phyloP scores from a whole-genome alignment of 495 filamentous ascomycete species.

The Xylaria scruposa region DNA sequence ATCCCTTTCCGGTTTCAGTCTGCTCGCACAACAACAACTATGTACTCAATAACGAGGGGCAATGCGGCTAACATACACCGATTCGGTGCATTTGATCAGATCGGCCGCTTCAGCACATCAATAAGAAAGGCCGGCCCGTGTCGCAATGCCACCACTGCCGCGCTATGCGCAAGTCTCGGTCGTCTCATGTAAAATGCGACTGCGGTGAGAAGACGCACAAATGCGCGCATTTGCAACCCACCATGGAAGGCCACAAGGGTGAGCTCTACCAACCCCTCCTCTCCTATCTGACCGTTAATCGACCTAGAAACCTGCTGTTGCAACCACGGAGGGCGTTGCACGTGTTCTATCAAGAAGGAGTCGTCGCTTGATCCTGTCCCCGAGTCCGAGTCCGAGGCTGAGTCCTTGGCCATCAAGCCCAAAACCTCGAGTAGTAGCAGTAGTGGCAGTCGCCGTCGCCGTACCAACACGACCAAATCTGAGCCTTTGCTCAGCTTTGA shows the following conservation, averaged over 20 bases:
- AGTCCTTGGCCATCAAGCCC: slow-evolving; percentile 50
- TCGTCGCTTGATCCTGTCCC: slow-evolving; percentile 74
- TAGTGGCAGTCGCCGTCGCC: slow-evolving; percentile 51
- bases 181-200: slow-evolving; percentile 95
- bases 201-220: slow-evolving; percentile 90
- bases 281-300: slow-evolving; percentile 31
- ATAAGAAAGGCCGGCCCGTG: slow-evolving; percentile 97
- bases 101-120: slow-evolving; percentile 92
- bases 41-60: not conserved
- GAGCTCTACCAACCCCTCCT: slow-evolving; percentile 42
- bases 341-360: slow-evolving; percentile 92
- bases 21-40: not conserved
- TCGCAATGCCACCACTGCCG: slow-evolving; percentile 99
- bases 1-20: not conserved
- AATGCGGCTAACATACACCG: slow-evolving; percentile 10
- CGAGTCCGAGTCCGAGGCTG: slow-evolving; percentile 64
- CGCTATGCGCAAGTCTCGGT: slow-evolving; percentile 93
- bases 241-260: slow-evolving; percentile 62
- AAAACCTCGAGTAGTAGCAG: slow-evolving; percentile 50
- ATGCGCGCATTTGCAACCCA: slow-evolving; percentile 66
- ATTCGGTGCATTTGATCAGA: slow-evolving; percentile 57
- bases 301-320: slow-evolving; percentile 82
- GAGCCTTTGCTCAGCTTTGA: slow-evolving; percentile 83
- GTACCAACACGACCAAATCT: slow-evolving; percentile 82
- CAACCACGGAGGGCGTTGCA: slow-evolving; percentile 88